Base-by-base conservation (phyloP, 768 basidiomycete species). In the Guyanaporus albipodus region DNA sequence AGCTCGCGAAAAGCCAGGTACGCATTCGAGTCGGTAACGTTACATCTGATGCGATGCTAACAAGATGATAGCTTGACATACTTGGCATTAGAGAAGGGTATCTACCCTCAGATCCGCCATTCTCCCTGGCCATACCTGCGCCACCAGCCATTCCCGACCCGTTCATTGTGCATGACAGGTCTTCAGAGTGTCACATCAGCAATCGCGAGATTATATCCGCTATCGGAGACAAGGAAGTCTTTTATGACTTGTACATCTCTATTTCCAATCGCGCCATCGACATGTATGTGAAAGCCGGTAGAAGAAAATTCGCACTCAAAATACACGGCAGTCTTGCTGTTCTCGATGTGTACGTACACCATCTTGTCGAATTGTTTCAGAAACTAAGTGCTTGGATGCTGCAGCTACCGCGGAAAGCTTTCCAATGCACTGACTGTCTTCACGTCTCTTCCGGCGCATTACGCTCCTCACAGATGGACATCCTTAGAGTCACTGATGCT, bases 1-100 rank as follows among this genome's bases (percentile, higher is more conserved):
- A 97, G 52, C 76, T 96, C n/a, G 89, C 92, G 10, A 78, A 87
- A 49, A 79, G 77, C 47, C 94, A 98, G 74, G 93, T 91, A 56
- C 42, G 66, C 64, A 39, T 23, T 33, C n/a, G 21, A 23, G 11
- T 26, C 36, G 12, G 23, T 2, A 18, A 15, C 17, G 27, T 21
- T 8, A 24, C 17, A 11, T 49, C 11, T n/a, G n/a, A n/a, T n/a
- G 11, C 4, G n/a, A 38, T 37, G 29, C 22, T 53, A 48, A 32
- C 24, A 52, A 18, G 51, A 40, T 26, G 17, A 48, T 36, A 97
- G 92, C 77, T 98, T 37, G 92, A 96, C 62, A 73, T 83, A 31
- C 76, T 98, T 24, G 96, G 95, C 18, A 76, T 93, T 22, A 72
- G 72, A 42, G 67, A 75, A 12, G 84, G 83, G 0, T 83, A 88